Percentiles rank a stretch among this genome's conserved stretches.
phyloP scores from a whole-genome alignment of 495 filamentous ascomycete species.

The Massariosphaeria phaeospora region DNA sequence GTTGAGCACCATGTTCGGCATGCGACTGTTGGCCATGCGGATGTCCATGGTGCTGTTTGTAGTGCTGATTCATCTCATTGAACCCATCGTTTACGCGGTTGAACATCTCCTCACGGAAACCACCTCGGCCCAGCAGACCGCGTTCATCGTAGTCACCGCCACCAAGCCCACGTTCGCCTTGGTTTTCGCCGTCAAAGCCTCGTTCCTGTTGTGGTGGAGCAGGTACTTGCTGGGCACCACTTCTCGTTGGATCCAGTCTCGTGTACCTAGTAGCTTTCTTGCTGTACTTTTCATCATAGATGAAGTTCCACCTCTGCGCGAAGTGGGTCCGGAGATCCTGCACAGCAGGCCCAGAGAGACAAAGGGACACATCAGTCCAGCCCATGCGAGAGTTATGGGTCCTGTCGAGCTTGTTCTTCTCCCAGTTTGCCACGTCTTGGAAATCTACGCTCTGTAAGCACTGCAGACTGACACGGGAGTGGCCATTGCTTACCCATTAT shows the following conservation, averaged over 20 bases:
- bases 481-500: conserved; percentile 26
- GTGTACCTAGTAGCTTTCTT: conserved; percentile 48
- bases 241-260: conserved; percentile 3
- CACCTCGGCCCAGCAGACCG: conserved; percentile 22
- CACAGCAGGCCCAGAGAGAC: conserved; percentile 72
- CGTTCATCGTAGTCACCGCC: conserved; percentile 39
- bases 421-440: conserved; percentile 73
- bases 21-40: conserved; percentile 24
- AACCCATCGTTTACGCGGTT: conserved; percentile 25
- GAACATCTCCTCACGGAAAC: conserved; percentile 32
- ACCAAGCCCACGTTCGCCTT: conserved; percentile 31
- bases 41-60: conserved; percentile 13
- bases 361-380: conserved; percentile 85
- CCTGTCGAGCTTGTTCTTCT: conserved; percentile 82
- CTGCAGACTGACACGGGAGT: background rate
- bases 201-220: conserved; percentile 42
- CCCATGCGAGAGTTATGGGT: conserved; percentile 82
- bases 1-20: conserved; percentile 18
- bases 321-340: conserved; percentile 77
- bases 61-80: conserved; percentile 23
- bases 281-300: conserved; percentile 77
- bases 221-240: conserved; percentile 36
- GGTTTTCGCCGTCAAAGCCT: conserved; percentile 42
- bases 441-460: conserved; percentile 63
- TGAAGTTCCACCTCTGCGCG: conserved; percentile 87